A percentile compares a stretch with the other conserved stretches of the same genome.
These are phyloP conservation scores for Inosperma sp. DNA, from an alignment of 768 basidiomycete species.

Conservation along the genomic window DNA sequence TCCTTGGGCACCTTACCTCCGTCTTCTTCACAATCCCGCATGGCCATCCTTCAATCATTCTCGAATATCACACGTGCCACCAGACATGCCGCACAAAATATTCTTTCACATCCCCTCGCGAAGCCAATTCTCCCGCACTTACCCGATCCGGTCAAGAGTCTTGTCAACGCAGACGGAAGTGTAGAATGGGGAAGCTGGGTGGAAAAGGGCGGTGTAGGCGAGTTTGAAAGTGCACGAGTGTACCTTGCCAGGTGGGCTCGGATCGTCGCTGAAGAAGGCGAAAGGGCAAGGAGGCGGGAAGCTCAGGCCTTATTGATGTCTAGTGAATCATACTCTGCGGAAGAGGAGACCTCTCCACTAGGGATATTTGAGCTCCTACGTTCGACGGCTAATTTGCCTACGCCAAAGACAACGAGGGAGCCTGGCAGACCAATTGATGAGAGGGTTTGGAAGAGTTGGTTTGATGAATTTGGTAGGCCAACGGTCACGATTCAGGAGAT, in stretches of 20 bases:
- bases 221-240: conserved; percentile 93
- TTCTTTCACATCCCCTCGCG: conserved; percentile 91
- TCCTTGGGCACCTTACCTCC: conserved; percentile 57
- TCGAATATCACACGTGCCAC: conserved; percentile 92
- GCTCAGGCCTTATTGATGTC: conserved; percentile 65
- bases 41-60: conserved; percentile 87
- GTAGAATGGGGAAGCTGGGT: conserved; percentile 94
- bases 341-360: conserved; percentile 64
- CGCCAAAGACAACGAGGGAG: conserved; percentile 78
- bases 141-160: conserved; percentile 86
- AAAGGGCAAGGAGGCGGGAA: conserved; percentile 79
- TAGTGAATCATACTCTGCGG: conserved; percentile 40
- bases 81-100: conserved; percentile 89
- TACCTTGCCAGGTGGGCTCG: conserved; percentile 97
- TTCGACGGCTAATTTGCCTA: conserved; percentile 72
- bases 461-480: conserved; percentile 64
- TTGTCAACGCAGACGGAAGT: conserved; percentile 88
- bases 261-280: conserved; percentile 96
- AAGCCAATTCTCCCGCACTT: conserved; percentile 95
- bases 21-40: conserved; percentile 57
- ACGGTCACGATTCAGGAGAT: conserved; percentile 64
- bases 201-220: conserved; percentile 87
- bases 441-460: conserved; percentile 74
- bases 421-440: conserved; percentile 74
- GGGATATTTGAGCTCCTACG: conserved; percentile 87